These are phyloP conservation scores for Carex kokanica DNA, from an alignment of 176 grass and related monocot genomes.

Conservation along the genomic window DNA sequence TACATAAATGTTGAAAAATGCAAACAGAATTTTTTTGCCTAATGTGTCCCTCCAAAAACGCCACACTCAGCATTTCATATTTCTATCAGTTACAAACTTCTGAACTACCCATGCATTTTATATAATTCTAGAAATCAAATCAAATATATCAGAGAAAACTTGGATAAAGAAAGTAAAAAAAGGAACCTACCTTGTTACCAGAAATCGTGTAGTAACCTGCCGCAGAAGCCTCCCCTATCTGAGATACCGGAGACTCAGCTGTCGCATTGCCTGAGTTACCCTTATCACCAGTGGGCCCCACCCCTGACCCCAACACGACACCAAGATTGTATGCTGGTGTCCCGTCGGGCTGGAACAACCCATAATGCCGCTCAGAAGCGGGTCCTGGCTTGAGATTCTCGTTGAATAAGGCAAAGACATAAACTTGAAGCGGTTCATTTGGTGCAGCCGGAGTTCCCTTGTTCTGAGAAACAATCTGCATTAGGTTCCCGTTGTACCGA, in stretches of 20 bases:
- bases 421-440: conserved; percentile 50
- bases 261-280: neutral
- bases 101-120: neutral
- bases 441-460: conserved; percentile 72
- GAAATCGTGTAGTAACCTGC: conserved; percentile 59
- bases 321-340: conserved; percentile 69
- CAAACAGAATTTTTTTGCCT: neutral
- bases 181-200: conserved; percentile 16
- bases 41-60: neutral
- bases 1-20: neutral
- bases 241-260: conserved; percentile 35
- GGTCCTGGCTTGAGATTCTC: conserved; percentile 83
- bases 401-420: conserved; percentile 92
- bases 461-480: conserved; percentile 51
- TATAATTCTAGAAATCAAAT: neutral
- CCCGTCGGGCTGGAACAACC: conserved; percentile 75
- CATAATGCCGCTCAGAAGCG: conserved; percentile 77
- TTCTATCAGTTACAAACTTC: neutral
- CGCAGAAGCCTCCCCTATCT: conserved; percentile 26
- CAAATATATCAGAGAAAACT: neutral
- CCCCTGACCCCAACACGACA: conserved; percentile 28
- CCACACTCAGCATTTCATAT: neutral
- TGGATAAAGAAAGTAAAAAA: neutral
- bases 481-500: conserved; percentile 79
- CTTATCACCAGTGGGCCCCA: conserved; percentile 22